These are phyloP conservation scores for Blastobotrys mokoenaii DNA, from an alignment of 805 yeast genomes.

Conservation along the genomic window DNA sequence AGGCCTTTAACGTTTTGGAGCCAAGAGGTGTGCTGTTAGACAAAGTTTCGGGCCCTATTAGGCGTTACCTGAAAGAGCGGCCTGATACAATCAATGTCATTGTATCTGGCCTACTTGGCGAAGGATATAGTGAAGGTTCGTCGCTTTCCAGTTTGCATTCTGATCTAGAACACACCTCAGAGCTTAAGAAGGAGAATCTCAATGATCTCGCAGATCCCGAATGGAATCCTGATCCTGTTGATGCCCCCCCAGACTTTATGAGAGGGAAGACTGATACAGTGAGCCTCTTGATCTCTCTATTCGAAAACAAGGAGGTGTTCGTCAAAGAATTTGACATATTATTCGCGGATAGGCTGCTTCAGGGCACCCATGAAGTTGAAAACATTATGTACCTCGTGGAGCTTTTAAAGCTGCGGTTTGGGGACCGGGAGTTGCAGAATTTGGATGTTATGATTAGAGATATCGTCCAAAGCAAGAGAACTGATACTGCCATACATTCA, in stretches of 20 bases:
- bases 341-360: slow-evolving; percentile 50
- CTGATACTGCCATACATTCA: slow-evolving; percentile 35
- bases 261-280: slow-evolving; percentile 54
- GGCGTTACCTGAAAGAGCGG: slow-evolving; percentile 61
- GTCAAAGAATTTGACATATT: slow-evolving; percentile 54
- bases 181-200: slow-evolving; percentile 10
- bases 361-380: slow-evolving; percentile 24
- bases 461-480: slow-evolving; percentile 44
- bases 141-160: slow-evolving; percentile 36
- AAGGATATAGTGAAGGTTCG: slow-evolving; percentile 34
- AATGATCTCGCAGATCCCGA: slow-evolving; percentile 38
- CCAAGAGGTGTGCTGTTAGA: slow-evolving; percentile 80
- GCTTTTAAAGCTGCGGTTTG: slow-evolving; percentile 54
- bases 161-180: slow-evolving; percentile 34
- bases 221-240: slow-evolving; percentile 85
- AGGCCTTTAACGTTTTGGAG: slow-evolving; percentile 67
- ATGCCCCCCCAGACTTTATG: slow-evolving; percentile 79
- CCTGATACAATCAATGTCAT: slow-evolving; percentile 63
- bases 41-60: slow-evolving; percentile 66
- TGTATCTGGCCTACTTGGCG: slow-evolving; percentile 59
- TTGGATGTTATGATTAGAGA: slow-evolving; percentile 83
- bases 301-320: slow-evolving; percentile 59
- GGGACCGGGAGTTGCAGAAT: slow-evolving; percentile 53
- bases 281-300: slow-evolving; percentile 62
- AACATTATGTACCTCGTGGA: slow-evolving; percentile 37